Evolutionary conservation across 805 yeast species (phyloP).

Genomic region (Sugiyamaella americana): DNA sequence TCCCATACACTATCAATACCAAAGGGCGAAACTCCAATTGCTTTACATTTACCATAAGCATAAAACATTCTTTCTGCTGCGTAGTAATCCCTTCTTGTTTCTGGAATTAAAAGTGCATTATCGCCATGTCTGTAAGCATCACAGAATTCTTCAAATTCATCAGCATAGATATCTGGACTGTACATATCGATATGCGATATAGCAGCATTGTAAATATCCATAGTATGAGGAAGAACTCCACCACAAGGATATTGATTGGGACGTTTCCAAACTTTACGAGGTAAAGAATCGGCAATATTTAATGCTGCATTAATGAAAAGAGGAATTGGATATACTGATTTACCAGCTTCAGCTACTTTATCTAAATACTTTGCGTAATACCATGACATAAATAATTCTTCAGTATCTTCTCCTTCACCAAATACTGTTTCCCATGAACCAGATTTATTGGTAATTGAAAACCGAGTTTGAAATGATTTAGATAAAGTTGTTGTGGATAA

Average conservation of each 20-base stretch:
- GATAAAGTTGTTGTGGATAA: constrained; percentile 1
- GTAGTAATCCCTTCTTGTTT: constrained; percentile 17
- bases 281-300: constrained; percentile 7
- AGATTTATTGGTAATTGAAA: not conserved
- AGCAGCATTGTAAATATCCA: constrained; percentile 13
- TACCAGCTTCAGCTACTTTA: constrained; percentile 16
- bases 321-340: constrained; percentile 12
- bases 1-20: constrained; percentile 16
- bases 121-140: constrained; percentile 8
- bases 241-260: constrained; percentile 21
- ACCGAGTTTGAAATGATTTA: not conserved
- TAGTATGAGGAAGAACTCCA: constrained; percentile 13
- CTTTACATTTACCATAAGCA: constrained; percentile 14
- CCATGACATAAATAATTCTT: constrained; percentile 19
- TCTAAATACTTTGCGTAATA: constrained; percentile 18
- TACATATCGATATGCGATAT: constrained; percentile 10
- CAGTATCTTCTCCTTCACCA: constrained; percentile 12
- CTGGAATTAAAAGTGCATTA: constrained; percentile 17
- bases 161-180: constrained; percentile 16
- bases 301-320: constrained; percentile 16
- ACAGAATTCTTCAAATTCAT: constrained; percentile 15
- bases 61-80: constrained; percentile 15
- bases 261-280: constrained; percentile 3
- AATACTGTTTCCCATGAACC: constrained; percentile 15
- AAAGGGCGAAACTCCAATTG: constrained; percentile 19